Evolutionary conservation across 495 filamentous ascomycete species (phyloP), one percentile per base, ranked within the genome.

Genomic region (Neurospora sp.): DNA sequence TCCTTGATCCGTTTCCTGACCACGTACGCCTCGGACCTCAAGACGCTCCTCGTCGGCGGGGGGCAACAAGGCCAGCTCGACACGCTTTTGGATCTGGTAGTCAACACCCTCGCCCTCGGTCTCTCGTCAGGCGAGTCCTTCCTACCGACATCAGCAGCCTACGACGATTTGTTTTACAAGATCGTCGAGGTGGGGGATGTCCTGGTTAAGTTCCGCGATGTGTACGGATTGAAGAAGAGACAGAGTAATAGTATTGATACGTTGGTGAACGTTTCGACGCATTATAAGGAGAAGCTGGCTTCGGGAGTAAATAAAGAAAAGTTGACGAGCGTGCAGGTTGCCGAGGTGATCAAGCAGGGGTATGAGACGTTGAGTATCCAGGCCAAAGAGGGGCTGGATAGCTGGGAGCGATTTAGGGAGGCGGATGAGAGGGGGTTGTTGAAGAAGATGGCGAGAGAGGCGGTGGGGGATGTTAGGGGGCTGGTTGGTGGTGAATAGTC

Each of bases 121-220:
- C 87, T 98, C n/a, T 94, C 92, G 6, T 85, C 89, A 12, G 96
- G 96, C 8, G 96, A 98, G 79, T 88, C 91, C 9, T 98, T 98
- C 82, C 89, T 98, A n/a, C 96, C 96, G 0, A 93, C 91, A 71
- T 89, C 94, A 27, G 86, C 91, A 44, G 91, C 92, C 27, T 98
- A 98, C 80, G 96, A 99, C 77, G 96, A 98, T 78, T 86, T 99
- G 12, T 97, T 99, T 82, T 99, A 99, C 85, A 99, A 99, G 82
- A 86, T 99, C 16, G 93, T 98, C 68, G 96, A 99, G 81, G 92
- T 89, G 18, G 94, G 94, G 3, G 93, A 97, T 68, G 87, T 93
- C 41, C 86, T 99, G 44, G 83, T 87, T 35, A 94, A 93, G 81
- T 97, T 98, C 82, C 88, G 93, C 27, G 90, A 92, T 75, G 90